Percentiles rank a stretch among this genome's conserved stretches.
Conservation (phyloP, 192 early-diverging fungal species). For the Backusella morwellensis region DNA sequence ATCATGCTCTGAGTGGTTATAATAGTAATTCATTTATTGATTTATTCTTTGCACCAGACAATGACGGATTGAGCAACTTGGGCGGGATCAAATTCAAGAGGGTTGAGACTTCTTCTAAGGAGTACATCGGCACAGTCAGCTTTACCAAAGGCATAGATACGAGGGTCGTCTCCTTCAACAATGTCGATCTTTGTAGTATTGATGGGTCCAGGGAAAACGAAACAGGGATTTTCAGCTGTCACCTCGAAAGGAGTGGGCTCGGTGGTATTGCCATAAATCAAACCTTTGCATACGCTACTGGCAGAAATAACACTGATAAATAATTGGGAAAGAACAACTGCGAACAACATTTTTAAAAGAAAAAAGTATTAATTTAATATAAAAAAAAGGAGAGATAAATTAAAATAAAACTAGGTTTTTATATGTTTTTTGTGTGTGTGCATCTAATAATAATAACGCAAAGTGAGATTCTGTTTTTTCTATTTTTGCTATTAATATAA, state of each 20-base stretch:
- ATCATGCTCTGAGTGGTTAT: no score
- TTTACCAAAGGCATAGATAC: neutral
- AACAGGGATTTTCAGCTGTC: neutral
- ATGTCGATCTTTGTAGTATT: neutral
- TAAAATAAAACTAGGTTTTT: neutral
- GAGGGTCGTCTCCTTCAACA: neutral
- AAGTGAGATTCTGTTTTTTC: neutral
- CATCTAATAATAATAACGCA: neutral
- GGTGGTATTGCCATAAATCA: neutral
- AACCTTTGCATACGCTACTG: neutral
- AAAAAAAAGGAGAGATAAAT: neutral
- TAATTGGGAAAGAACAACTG: neutral
- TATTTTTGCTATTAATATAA: neutral
- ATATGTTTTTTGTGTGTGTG: neutral
- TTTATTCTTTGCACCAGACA: neutral
- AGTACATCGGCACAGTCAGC: neutral
- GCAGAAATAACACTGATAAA: neutral
- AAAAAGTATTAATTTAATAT: neutral
- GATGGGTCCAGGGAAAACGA: neutral
- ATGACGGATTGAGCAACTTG: neutral
- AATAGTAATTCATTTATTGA: neutral
- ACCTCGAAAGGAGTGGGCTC: neutral
- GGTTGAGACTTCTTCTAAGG: neutral
- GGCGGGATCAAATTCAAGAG: neutral
- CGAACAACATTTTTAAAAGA: neutral